These are phyloP conservation scores for Tritrichomonas foetus DNA, from an alignment of 208 protist species.

Conservation along the genomic window DNA sequence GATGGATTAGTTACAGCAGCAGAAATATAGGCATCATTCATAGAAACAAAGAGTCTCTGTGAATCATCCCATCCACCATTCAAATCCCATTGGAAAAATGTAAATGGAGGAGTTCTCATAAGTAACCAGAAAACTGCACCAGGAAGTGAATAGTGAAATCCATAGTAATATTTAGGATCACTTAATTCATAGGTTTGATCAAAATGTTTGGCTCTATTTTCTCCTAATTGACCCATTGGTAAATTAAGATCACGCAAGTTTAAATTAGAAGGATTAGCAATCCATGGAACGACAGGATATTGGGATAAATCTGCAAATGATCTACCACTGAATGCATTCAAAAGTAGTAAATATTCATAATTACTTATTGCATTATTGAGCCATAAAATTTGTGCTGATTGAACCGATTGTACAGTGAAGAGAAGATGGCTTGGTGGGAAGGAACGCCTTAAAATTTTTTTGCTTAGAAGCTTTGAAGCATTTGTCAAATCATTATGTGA, in stretches of 20 bases:
- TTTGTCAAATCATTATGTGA: too few species aligned
- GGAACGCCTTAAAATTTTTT: not conserved
- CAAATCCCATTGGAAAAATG: conserved; percentile 21
- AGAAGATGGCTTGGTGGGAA: not conserved
- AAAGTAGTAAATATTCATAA: not conserved
- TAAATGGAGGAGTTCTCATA: not conserved
- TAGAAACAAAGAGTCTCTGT: not conserved
- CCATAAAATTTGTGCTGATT: not conserved
- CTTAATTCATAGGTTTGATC: not conserved
- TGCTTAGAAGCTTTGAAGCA: not conserved
- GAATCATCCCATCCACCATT: not conserved
- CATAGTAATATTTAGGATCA: not conserved
- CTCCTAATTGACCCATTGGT: not conserved
- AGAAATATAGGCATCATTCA: not conserved
- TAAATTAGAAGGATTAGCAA: not conserved
- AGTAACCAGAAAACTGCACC: not conserved
- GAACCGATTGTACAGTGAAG: not conserved
- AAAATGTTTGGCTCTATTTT: not conserved
- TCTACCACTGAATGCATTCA: not conserved
- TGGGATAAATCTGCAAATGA: not conserved
- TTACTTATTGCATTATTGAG: not conserved
- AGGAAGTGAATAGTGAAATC: conserved; percentile 23
- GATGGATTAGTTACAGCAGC: not conserved
- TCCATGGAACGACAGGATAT: not conserved
- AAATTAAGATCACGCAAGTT: not conserved